Evolutionary conservation across 164 flowering plant genomes (phyloP).

Genomic region (Chimonanthus salicifolius): DNA sequence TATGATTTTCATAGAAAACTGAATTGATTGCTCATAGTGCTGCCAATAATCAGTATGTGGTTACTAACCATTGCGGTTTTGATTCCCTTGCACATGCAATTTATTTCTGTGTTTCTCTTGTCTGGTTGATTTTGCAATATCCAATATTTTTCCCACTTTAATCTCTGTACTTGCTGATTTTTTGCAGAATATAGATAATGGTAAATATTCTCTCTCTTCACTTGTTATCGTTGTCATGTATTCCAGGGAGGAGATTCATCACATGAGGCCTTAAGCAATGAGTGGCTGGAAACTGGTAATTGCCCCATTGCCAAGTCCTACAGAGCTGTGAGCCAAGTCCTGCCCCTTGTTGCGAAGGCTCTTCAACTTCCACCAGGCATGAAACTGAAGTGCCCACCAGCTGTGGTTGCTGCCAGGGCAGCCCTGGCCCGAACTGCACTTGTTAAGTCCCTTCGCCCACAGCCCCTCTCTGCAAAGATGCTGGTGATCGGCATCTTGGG

Average conservation of each 20-base stretch:
- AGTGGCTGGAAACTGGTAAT: slow-evolving; percentile 85
- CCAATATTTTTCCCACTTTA: too few species aligned
- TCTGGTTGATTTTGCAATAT: too few species aligned
- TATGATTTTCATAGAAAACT: too few species aligned
- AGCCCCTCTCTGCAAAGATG: slow-evolving; percentile 74
- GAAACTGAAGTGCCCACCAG: slow-evolving; percentile 78
- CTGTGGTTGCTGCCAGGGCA: slow-evolving; percentile 86
- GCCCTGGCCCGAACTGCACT: slow-evolving; percentile 82
- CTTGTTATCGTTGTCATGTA: neutral
- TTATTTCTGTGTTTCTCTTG: too few species aligned
- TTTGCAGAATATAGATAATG: neutral
- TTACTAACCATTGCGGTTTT: too few species aligned
- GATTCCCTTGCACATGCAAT: too few species aligned
- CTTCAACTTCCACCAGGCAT: slow-evolving; percentile 78
- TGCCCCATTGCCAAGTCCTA: slow-evolving; percentile 98
- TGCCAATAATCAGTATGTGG: too few species aligned
- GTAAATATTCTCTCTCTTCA: neutral
- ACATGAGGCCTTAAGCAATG: slow-evolving; percentile 86
- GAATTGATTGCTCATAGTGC: too few species aligned
- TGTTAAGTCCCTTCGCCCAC: slow-evolving; percentile 84
- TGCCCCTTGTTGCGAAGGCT: slow-evolving; percentile 84
- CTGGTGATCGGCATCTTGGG: slow-evolving; percentile 83
- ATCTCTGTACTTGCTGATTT: neutral
- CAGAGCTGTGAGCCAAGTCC: slow-evolving; percentile 70
- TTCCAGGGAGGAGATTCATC: slow-evolving; percentile 55